A percentile compares a stretch with the other conserved stretches of the same genome.
Conservation (phyloP, 345 rosid species). For the Bruguiera gymnorhiza region DNA sequence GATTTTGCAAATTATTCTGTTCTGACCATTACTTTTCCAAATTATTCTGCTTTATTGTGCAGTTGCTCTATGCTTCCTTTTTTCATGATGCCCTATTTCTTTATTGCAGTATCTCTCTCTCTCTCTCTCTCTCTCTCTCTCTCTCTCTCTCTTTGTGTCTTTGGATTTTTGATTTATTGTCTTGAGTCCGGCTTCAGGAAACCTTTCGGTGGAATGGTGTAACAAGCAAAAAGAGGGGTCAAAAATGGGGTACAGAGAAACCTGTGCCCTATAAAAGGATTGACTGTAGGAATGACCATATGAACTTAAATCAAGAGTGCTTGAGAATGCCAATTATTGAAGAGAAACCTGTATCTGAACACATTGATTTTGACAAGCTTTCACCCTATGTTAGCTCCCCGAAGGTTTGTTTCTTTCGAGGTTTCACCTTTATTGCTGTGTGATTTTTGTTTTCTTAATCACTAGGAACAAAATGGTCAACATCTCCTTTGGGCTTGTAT, state of each 20-base stretch:
- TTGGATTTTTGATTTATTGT: slow-evolving; percentile 2
- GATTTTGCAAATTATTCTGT: too few species aligned
- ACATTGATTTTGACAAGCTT: slow-evolving; percentile 57
- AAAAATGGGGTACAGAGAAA: slow-evolving; percentile 91
- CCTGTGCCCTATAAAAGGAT: slow-evolving; percentile 18
- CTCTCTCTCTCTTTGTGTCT: neutral
- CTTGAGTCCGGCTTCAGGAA: slow-evolving; percentile 41
- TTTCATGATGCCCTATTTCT: too few species aligned
- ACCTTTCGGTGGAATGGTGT: slow-evolving; percentile 74
- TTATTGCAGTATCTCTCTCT: neutral
- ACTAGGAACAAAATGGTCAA: too few species aligned
- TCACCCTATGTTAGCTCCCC: slow-evolving; percentile 54
- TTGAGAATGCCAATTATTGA: slow-evolving; percentile 36
- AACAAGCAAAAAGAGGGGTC: slow-evolving; percentile 89
- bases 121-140: neutral
- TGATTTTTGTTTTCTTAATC: too few species aligned
- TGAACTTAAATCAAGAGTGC: slow-evolving; percentile 38
- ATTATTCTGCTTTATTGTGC: too few species aligned
- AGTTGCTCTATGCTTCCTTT: too few species aligned
- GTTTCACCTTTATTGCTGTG: neutral
- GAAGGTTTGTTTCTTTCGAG: slow-evolving; percentile 48
- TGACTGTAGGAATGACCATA: slow-evolving; percentile 39
- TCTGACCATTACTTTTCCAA: too few species aligned
- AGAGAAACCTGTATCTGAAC: slow-evolving; percentile 27
- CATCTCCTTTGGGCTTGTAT: too few species aligned